Evolutionary conservation across 768 basidiomycete species (phyloP), one percentile per base, ranked within the genome.

Genomic region (Kwoniella dendrophila): DNA sequence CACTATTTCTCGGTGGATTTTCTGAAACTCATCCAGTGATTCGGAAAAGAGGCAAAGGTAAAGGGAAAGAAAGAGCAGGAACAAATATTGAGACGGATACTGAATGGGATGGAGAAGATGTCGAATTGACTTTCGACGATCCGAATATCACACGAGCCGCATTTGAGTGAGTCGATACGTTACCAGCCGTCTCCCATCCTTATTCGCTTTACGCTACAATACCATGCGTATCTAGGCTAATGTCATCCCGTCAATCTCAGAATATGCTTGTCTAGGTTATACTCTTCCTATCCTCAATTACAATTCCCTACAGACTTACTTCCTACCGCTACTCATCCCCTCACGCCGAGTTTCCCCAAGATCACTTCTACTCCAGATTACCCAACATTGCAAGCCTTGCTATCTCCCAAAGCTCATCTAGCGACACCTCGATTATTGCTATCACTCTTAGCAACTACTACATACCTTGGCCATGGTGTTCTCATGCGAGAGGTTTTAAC

Each of bases 81-180:
- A 47, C 33, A 20, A 30, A 3, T 10, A 32, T 51, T 22, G 29
- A n/a, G 5, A 16, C 16, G 20, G 62, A 52, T 27, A 63, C 61
- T 22, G 66, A 68, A 5, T 70, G 69, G 69, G 26, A 26, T 12
- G 70, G 68, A 5, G 85, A 87, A 54, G 84, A 87, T 62, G 84
- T 94, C 51, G 82, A 86, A 65, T 81, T 94, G 44, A 82, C 83
- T 45, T 88, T 93, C 65, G 87, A 92, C 72, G 92, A 94, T 74
- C 84, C 82, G 16, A 95, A 94, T 73, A 94, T 95, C 74, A 91
- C 91, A 7, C 83, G 92, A 68, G 85, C 90, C 76, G 92, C 92
- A 12, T 95, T 96, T 76, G 92, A 94, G 91, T 92, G 80, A 78
- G 91, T 56, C 56, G 20, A 43, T 38, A 8, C 36, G 36, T 18